Conservation (phyloP, 371 early-diverging fungal species). For the Mycotypha africana region DNA sequence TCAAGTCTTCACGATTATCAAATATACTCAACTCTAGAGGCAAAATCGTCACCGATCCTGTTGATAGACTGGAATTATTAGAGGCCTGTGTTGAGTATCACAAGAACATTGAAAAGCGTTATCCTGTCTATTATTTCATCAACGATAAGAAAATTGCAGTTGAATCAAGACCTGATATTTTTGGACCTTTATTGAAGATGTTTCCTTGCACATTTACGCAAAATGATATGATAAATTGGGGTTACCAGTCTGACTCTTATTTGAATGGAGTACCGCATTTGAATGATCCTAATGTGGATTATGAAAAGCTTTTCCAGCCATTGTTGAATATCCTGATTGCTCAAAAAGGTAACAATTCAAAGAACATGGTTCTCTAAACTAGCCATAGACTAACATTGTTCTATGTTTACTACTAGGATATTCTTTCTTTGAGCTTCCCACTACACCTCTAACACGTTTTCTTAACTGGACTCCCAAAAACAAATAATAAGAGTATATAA, state of each 20-base stretch:
- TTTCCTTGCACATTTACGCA: constrained; percentile 37
- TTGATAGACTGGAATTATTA: constrained; percentile 18
- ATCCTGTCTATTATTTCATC: constrained; percentile 37
- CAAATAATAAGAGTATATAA: no score
- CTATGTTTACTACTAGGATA: constrained; percentile 26
- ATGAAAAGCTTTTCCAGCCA: constrained; percentile 26
- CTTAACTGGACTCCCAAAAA: constrained; percentile 38
- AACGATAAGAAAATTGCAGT: constrained; percentile 26
- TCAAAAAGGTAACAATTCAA: constrained; percentile 25
- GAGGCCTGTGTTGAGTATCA: constrained; percentile 39
- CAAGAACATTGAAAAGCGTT: constrained; percentile 21
- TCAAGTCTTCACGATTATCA: constrained; percentile 18
- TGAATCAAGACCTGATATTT: constrained; percentile 29
- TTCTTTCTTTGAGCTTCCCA: constrained; percentile 43
- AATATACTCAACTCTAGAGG: constrained; percentile 4
- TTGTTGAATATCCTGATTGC: constrained; percentile 36
- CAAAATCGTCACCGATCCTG: background rate
- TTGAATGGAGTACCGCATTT: constrained; percentile 8
- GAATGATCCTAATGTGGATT: constrained; percentile 15
- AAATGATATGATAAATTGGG: constrained; percentile 28
- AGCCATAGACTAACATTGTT: no score
- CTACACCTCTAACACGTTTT: constrained; percentile 35
- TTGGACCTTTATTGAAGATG: constrained; percentile 25
- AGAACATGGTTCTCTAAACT: no score
- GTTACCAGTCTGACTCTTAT: constrained; percentile 21